Conservation (phyloP, 2,329 filamentous ascomycete genomes). For the Graphilbum sp. region DNA sequence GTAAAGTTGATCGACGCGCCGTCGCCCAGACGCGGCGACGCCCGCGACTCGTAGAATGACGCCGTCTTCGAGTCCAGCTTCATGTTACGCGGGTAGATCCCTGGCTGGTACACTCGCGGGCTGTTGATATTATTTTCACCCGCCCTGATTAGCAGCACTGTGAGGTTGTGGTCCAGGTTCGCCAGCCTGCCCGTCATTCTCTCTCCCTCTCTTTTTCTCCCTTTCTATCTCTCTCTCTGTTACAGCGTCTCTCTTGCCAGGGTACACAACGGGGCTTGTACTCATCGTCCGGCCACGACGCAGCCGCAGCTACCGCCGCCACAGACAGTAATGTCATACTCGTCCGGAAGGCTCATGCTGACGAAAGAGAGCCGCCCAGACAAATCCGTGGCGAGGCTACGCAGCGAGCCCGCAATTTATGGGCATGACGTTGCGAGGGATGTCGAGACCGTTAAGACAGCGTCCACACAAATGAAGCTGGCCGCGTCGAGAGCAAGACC, state of each 20-base stretch:
- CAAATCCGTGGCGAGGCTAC: too few species aligned
- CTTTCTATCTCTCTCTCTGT: slow-evolving; percentile 15
- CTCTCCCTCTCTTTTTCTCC: background rate
- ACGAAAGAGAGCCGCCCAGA: too few species aligned
- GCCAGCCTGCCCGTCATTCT: too few species aligned
- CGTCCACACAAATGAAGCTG: too few species aligned
- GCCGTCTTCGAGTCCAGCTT: slow-evolving; percentile 66
- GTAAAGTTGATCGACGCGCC: slow-evolving; percentile 67
- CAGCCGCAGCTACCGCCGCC: slow-evolving; percentile 55
- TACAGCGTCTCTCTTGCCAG: slow-evolving; percentile 13
- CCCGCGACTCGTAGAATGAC: slow-evolving; percentile 64
- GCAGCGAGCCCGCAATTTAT: too few species aligned
- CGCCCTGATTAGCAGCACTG: slow-evolving; percentile 52
- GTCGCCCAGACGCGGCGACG: slow-evolving; percentile 55
- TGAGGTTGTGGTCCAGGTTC: slow-evolving; percentile 60
- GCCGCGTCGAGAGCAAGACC: too few species aligned
- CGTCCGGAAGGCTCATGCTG: slow-evolving; percentile 38
- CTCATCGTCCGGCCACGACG: slow-evolving; percentile 39
- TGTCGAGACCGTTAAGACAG: too few species aligned
- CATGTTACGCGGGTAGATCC: slow-evolving; percentile 66
- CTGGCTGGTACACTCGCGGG: slow-evolving; percentile 60
- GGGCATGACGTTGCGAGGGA: too few species aligned
- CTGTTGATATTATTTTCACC: slow-evolving; percentile 64
- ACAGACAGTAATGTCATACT: slow-evolving; percentile 68
- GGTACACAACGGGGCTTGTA: slow-evolving; percentile 3